Evolutionary conservation across 2,329 filamentous ascomycete genomes (phyloP), one percentile per base, ranked within the genome.

Genomic region (Pseudocercospora cruenta): DNA sequence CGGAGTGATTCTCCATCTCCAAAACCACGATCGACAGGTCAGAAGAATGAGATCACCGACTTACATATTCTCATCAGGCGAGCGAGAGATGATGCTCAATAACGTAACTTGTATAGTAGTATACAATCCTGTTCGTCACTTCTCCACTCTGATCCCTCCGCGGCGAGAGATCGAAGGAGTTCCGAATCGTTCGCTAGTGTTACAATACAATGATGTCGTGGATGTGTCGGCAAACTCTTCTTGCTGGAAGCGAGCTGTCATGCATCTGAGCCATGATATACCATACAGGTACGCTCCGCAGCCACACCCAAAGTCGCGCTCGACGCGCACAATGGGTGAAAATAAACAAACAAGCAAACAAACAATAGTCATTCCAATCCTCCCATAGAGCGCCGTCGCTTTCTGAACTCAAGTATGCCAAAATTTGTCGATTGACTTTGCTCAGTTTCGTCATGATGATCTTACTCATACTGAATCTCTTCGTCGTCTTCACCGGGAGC

Each of bases 381-480:
- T 43, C 39, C 39, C 39, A n/a, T 19, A 43, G 39, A 43, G 39
- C n/a, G 47, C 47, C 21, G 21, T 51, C n/a, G 47, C 47, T 51
- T 26, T 51, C 47, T 21, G 24, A 22, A 26, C 47, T 14, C 47
- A 51, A 22, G 21, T 26, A 51, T 22, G 47, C 19, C 24, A 16
- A 22, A 26, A 51, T n/a, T n/a, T 22, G 10, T 49, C 47, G 10
- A 51, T 51, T 24, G 47, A 51, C 47, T 51, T 51, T 51, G 47
- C 47, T 51, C 47, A 26, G 9, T 1, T n/a, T 22, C 24, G 47
- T 51, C 19, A 51, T 51, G 12, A 22, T 49, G 16, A 21, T 21
- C 12, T 69, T 64, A 74, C 62, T 74, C 73, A 59, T 74, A 74
- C 60, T 63, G 66, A 53, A 75, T 76, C 62, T 75, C 70, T 47